Base-by-base conservation (phyloP, 208 protist genomes). In the Crithidia expoeki region DNA sequence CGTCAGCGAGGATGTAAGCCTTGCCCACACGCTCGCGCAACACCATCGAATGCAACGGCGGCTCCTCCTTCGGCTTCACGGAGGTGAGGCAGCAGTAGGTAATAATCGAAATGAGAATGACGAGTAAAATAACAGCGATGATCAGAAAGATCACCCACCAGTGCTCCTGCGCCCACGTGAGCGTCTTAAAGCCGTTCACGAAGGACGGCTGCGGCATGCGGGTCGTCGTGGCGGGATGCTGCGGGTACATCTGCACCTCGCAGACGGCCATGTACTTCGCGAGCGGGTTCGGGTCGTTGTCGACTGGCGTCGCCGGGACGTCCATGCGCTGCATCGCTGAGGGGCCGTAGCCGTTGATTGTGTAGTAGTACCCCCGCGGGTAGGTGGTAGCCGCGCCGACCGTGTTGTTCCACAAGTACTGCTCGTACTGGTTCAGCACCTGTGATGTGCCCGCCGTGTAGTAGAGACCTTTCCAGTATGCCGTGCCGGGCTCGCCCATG, bases 131-230 rank as follows among this genome's bases (percentile, higher is more conserved):
- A 9, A 77, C 34, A 17, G 68, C 62, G 49, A 77, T 53, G 57
- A 81, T 60, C 28, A 80, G 68, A 21, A 69, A 86, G 51, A 83
- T 77, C 0, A 86, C 58, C 60, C 70, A 86, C 81, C 81, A 86
- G 72, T 83, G 30, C 52, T 52, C 65, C 69, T 86, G 81, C 7
- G 77, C 65, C 78, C 81, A 86, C 21, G 81, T 86, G 14, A 73
- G 53, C n/a, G 74, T 70, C 69, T 86, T 80, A 46, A 69, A 86
- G 58, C 76, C 72, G 30, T 80, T 55, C 16, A 75, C 46, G 50
- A 86, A 79, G 52, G 11, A 38, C 10, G 81, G 81, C 66, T 86
- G 81, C 38, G 76, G 50, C 65, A 69, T 70, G 32, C 34, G 51
- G 33, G 62, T 67, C 19, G 65, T 74, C 2, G 56, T 68, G 58